Evolutionary conservation across 805 yeast species (phyloP), one percentile per base, ranked within the genome.

Genomic region (Grigorovia jiainica): DNA sequence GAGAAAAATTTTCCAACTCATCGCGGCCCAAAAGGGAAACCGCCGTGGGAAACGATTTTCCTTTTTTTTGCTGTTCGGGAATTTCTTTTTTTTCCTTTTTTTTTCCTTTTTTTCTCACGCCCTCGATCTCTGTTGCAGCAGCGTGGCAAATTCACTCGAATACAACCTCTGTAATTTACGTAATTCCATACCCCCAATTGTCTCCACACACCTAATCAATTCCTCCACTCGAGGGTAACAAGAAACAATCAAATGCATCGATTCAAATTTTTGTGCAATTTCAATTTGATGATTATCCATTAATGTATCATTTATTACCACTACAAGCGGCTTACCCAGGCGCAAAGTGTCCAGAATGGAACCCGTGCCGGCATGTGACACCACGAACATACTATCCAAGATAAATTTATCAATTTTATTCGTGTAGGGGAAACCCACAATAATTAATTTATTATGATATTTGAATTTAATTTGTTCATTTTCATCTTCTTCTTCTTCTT

Each of bases 291-390:
- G 97, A 56, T 87, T 85, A 57, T 85, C 85, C 85, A 86, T 83
- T n/a, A 92, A 70, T 5, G 59, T 50, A 9, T 72, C 71, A 58
- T 90, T 90, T 7, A 79, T 74, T 23, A 87, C 81, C 6, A 83
- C 87, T 1, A 89, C 64, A 43, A 87, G 63, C 19, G 72, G 75
- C 54, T 76, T 79, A 1, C 61, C 41, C 13, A 61, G 43, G 18
- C 92, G 68, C 30, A 87, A 60, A 0, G 84, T 71, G 53, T 90
- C 98, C 21, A 92, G 60, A 7, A 90, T 83, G 0, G 96, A 85
- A 2, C 98, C 98, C 0, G 97, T 86, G 1, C 83, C 82, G 13
- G 95, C 97, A 58, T 92, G 97, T 0, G 95, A 79, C 10, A 92
- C 71, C 9, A 90, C 84, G 34, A 86, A 50, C 2, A 79, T 67